Conservation (phyloP, 495 filamentous ascomycete genomes). For the Penicillium malachiteum region DNA sequence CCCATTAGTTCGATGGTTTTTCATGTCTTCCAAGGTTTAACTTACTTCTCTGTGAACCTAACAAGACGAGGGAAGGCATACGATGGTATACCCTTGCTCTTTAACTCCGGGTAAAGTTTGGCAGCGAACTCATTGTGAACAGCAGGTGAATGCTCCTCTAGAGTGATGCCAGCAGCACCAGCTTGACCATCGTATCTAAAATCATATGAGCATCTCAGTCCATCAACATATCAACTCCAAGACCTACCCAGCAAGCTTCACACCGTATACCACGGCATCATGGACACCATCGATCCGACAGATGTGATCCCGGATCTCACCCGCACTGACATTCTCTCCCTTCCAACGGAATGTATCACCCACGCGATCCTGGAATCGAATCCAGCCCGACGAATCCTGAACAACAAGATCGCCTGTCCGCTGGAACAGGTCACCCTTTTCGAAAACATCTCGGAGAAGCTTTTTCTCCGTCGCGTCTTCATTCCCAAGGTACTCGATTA, state of each 20-base stretch:
- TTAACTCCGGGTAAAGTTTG: constrained; percentile 38
- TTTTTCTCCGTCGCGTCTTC: constrained; percentile 70
- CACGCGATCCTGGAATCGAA: constrained; percentile 84
- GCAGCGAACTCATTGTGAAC: constrained; percentile 35
- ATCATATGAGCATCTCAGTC: too few species aligned
- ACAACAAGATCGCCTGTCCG: constrained; percentile 83
- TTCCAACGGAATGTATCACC: constrained; percentile 98
- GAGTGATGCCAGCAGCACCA: constrained; percentile 50
- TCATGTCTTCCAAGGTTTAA: background rate
- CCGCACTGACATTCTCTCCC: constrained; percentile 85
- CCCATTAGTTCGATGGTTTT: background rate
- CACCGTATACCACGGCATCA: constrained; percentile 54
- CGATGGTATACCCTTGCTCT: constrained; percentile 48
- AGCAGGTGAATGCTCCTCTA: constrained; percentile 34
- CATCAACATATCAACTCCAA: background rate
- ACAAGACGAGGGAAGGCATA: constrained; percentile 52
- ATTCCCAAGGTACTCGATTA: constrained; percentile 83
- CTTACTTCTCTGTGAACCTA: constrained; percentile 51
- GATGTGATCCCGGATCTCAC: constrained; percentile 58
- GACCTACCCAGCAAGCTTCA: constrained; percentile 42
- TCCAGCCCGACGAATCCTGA: constrained; percentile 64
- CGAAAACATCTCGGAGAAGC: constrained; percentile 73
- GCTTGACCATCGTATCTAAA: constrained; percentile 53
- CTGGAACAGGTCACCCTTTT: constrained; percentile 81
- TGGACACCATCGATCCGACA: constrained; percentile 43